A percentile compares a stretch with the other conserved stretches of the same genome.
These are phyloP conservation scores for Starmera quercuum DNA, from an alignment of 805 yeast species.

Conservation along the genomic window DNA sequence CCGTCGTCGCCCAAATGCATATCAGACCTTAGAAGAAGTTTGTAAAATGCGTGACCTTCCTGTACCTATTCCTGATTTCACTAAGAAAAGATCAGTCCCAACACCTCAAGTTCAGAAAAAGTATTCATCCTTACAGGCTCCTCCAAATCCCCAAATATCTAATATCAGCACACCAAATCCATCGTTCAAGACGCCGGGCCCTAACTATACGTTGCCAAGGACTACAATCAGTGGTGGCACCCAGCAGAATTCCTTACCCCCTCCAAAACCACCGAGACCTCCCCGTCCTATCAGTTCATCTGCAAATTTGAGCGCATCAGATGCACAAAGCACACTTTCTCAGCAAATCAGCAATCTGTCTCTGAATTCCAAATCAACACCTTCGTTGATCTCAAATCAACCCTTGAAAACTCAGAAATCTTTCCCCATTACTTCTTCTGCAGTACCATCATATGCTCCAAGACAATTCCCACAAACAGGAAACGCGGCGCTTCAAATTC, in stretches of 20 bases:
- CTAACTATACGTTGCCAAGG: no score
- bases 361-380: not conserved
- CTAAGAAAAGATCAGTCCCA: constrained; percentile 20
- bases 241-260: no score
- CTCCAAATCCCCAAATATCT: constrained; percentile 2
- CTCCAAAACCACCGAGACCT: constrained; percentile 12
- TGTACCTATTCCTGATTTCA: constrained; percentile 32
- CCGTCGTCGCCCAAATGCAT: constrained; percentile 62
- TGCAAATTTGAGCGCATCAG: not conserved
- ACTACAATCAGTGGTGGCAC: no score
- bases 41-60: constrained; percentile 49
- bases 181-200: no score
- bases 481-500: no score
- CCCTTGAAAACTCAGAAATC: not conserved
- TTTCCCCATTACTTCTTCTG: not conserved
- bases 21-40: constrained; percentile 62
- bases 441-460: not conserved
- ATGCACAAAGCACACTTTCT: no score
- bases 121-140: constrained; percentile 1
- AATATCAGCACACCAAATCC: no score
- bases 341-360: not conserved
- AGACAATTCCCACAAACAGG: no score
- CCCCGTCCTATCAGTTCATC: constrained; percentile 10
- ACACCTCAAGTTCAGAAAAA: not conserved
- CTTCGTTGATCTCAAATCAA: not conserved